Percentiles rank a stretch among this genome's conserved stretches.
Conservation (phyloP, 495 filamentous ascomycete genomes). For the Pseudoneurospora amorphoporcata region DNA sequence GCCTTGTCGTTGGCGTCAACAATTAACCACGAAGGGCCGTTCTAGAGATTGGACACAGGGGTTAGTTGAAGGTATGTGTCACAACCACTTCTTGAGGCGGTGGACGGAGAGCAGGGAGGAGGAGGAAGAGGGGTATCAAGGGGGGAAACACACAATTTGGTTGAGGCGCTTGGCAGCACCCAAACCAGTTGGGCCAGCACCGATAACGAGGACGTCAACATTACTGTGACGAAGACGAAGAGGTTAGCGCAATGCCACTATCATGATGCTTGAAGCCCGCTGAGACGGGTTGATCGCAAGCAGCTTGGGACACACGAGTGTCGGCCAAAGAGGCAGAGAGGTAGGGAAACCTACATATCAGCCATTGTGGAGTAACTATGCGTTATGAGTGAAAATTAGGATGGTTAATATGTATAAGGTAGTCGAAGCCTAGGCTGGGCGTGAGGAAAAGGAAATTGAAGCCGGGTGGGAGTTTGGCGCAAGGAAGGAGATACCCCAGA, state of each 20-base stretch:
- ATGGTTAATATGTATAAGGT: not conserved
- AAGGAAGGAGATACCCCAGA: not conserved
- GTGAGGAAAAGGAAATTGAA: not conserved
- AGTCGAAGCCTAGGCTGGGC: not conserved
- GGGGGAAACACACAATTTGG: conserved; percentile 62
- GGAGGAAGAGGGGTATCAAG: conserved; percentile 19
- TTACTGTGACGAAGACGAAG: conserved; percentile 39
- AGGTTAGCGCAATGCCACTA: conserved; percentile 11
- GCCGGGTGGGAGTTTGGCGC: not conserved
- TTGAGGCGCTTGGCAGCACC: conserved; percentile 96
- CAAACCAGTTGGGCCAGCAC: conserved; percentile 91
- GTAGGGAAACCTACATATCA: conserved; percentile 21
- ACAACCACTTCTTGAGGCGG: not conserved
- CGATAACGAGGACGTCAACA: conserved; percentile 97
- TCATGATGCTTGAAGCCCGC: conserved; percentile 4
- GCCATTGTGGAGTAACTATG: conserved; percentile 18
- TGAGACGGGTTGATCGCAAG: not conserved
- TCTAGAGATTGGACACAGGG: conserved; percentile 33
- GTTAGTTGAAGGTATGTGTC: conserved; percentile 16
- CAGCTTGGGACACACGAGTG: not conserved
- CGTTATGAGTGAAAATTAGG: not conserved
- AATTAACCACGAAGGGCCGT: conserved; percentile 91
- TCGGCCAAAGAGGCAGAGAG: not conserved
- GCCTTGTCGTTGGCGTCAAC: conserved; percentile 88
- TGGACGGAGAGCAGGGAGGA: not conserved